These are phyloP conservation scores for Globisporangium recalcitrans DNA, from an alignment of 352 stramenopile species.

Conservation along the genomic window DNA sequence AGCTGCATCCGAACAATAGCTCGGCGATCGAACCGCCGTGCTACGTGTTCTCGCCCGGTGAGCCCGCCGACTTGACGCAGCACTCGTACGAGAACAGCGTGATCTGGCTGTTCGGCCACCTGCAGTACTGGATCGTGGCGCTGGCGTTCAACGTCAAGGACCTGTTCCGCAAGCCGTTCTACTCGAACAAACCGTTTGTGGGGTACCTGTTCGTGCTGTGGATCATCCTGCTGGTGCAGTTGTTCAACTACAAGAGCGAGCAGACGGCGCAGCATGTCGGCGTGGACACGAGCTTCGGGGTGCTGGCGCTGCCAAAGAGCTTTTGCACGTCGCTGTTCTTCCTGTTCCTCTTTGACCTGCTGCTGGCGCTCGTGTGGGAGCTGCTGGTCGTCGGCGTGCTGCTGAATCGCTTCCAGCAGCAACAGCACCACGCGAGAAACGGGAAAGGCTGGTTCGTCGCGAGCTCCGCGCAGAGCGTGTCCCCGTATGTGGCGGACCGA, in stretches of 20 bases:
- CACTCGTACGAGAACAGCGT: conserved; percentile 78
- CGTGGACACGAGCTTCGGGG: conserved; percentile 56
- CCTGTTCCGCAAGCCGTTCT: conserved; percentile 50
- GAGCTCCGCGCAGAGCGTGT: conserved; percentile 28
- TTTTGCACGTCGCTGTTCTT: conserved; percentile 65
- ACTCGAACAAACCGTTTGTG: conserved; percentile 49
- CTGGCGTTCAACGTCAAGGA: conserved; percentile 65
- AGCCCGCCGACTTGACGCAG: conserved; percentile 47
- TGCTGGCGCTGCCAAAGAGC: conserved; percentile 38
- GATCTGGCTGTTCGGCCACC: conserved; percentile 71
- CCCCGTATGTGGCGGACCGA: conserved; percentile 41
- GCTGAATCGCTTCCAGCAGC: conserved; percentile 46
- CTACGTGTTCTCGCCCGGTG: conserved; percentile 52
- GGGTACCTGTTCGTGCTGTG: conserved; percentile 45
- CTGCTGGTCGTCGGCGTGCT: conserved; percentile 50
- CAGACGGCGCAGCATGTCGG: conserved; percentile 38
- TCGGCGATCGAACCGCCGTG: conserved; percentile 49
- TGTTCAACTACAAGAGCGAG: conserved; percentile 62
- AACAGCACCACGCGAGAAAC: conserved; percentile 17
- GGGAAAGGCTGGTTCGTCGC: conserved; percentile 14
- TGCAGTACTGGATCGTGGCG: conserved; percentile 74
- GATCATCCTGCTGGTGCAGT: conserved; percentile 51
- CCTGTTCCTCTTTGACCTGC: conserved; percentile 59
- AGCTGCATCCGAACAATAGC: conserved; percentile 20
- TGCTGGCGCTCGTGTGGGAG: conserved; percentile 56